Percentiles rank a stretch among this genome's conserved stretches.
phyloP scores from a whole-genome alignment of 1,139 yeast species.

The Geotrichum aggregatum region DNA sequence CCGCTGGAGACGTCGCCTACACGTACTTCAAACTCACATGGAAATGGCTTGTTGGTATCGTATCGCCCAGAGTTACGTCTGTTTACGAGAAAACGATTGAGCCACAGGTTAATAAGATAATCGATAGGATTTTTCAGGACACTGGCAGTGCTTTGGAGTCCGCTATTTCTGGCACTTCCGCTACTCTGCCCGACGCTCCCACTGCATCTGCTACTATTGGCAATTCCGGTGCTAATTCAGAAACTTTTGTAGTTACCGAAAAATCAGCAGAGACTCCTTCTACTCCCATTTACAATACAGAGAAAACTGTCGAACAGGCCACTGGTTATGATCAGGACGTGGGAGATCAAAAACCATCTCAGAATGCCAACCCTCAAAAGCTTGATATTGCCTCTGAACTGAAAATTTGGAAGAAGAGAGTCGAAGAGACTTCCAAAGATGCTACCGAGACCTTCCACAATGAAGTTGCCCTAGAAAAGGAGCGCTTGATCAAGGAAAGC shows the following conservation, averaged over 20 bases:
- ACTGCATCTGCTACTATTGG: constrained; percentile 2
- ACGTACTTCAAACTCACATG: neutral
- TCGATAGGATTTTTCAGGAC: constrained; percentile 25
- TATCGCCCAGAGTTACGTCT: constrained; percentile 7
- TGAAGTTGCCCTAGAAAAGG: constrained; percentile 35
- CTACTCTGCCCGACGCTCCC: constrained; percentile 9
- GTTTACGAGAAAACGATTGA: constrained; percentile 25
- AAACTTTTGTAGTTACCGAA: neutral
- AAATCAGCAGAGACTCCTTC: neutral
- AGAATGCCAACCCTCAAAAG: neutral
- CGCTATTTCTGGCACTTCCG: constrained; percentile 10
- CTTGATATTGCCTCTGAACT: constrained; percentile 9
- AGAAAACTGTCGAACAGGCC: neutral
- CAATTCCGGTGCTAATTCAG: neutral
- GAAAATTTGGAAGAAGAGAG: constrained; percentile 30
- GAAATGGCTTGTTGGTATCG: constrained; percentile 8
- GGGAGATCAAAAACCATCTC: neutral
- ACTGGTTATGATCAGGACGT: constrained; percentile 5
- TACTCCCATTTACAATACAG: neutral
- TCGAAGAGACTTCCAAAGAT: constrained; percentile 32
- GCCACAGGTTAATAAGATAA: constrained; percentile 33
- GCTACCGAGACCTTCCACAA: constrained; percentile 33
- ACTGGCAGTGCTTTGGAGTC: constrained; percentile 5
- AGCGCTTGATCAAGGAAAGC: constrained; percentile 23
- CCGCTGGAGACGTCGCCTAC: neutral